Conservation (phyloP, 108 stramenopile species). For the Skeletonema grethae region DNA sequence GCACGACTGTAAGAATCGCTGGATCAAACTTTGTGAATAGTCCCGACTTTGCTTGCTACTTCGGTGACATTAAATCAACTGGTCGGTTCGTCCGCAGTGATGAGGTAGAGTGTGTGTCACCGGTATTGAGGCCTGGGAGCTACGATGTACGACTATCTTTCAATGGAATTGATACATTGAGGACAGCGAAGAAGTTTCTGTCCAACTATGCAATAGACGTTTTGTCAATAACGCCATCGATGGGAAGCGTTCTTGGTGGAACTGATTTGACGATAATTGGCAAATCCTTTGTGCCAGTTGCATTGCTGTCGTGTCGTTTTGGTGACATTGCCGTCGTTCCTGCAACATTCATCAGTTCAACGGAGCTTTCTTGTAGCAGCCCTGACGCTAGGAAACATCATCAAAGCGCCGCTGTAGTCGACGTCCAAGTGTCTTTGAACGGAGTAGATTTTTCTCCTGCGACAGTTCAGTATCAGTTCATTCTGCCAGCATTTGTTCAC, state of each 20-base stretch:
- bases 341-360: conserved; percentile 23
- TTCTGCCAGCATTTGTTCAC: conserved; percentile 11
- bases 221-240: conserved; percentile 17
- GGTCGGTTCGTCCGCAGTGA: conserved; percentile 6
- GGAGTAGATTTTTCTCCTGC: conserved; percentile 40
- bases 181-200: conserved; percentile 9
- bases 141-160: neutral
- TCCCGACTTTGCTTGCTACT: conserved; percentile 16
- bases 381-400: conserved; percentile 10
- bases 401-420: neutral
- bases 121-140: conserved; percentile 9
- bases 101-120: conserved; percentile 16
- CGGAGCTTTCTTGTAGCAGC: conserved; percentile 24
- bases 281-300: conserved; percentile 36
- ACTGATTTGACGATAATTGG: conserved; percentile 42
- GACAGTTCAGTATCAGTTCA: conserved; percentile 14
- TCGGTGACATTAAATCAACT: conserved; percentile 3
- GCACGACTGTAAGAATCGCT: conserved; percentile 18
- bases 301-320: conserved; percentile 23
- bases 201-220: conserved; percentile 29
- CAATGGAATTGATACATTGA: conserved; percentile 20
- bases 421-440: conserved; percentile 37
- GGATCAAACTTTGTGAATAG: conserved; percentile 23
- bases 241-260: conserved; percentile 27
- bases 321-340: conserved; percentile 22